phyloP scores from a whole-genome alignment of 2,329 filamentous ascomycete species.

The Coniella vitis region DNA sequence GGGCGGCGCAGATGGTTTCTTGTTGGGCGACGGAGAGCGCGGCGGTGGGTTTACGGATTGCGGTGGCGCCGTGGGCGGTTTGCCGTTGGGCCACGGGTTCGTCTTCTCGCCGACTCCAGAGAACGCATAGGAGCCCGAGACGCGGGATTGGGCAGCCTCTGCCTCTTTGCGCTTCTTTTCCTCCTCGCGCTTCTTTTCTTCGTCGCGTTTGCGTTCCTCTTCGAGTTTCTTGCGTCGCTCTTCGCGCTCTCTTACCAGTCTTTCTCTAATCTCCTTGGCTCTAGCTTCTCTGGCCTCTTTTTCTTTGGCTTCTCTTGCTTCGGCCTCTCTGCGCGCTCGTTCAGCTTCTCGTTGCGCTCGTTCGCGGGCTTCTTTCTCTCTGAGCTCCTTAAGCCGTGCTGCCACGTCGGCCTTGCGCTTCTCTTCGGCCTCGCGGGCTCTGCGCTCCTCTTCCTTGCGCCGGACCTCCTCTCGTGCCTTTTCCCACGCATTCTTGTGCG shows the following conservation, averaged over 20 bases:
- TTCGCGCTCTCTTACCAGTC: conserved; percentile 14
- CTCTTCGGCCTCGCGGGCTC: conserved; percentile 52
- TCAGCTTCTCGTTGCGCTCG: conserved; percentile 28
- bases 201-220: conserved; percentile 22
- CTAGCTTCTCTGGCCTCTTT: conserved; percentile 30
- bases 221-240: conserved; percentile 21
- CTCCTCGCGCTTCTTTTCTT: conserved; percentile 10
- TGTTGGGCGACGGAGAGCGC: conserved; percentile 30
- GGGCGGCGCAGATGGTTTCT: conserved; percentile 35
- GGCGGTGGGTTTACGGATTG: conserved; percentile 25
- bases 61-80: conserved; percentile 33
- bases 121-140: conserved; percentile 52
- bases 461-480: conserved; percentile 62
- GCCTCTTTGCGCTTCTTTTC: conserved; percentile 25
- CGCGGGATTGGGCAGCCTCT: conserved; percentile 30
- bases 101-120: conserved; percentile 61
- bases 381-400: conserved; percentile 44
- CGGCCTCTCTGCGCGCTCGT: conserved; percentile 20
- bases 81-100: conserved; percentile 62
- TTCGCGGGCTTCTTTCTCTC: conserved; percentile 48
- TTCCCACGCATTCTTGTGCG: conserved; percentile 53
- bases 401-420: conserved; percentile 51
- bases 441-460: conserved; percentile 57
- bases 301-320: conserved; percentile 25
- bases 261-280: conserved; percentile 30